Evolutionary conservation across 345 rosid species (phyloP).

Genomic region (Bruguiera parviflora): DNA sequence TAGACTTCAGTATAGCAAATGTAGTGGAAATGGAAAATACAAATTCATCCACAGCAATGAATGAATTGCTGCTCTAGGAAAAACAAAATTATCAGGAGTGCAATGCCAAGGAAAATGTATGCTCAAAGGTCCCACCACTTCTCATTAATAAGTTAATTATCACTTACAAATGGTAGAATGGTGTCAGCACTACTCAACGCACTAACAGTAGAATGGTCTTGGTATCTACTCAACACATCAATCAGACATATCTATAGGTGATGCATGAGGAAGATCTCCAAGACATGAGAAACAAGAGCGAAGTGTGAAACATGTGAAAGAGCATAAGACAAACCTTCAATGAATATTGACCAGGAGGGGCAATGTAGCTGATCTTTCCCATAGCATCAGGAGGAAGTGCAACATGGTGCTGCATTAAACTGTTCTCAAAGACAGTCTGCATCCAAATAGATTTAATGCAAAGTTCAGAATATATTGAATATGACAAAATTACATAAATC

Average conservation of each 20-base stretch:
- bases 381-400: slow-evolving; percentile 93
- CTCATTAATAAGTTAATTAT: no score
- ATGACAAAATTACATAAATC: background rate
- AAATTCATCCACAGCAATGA: no score
- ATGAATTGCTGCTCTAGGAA: no score
- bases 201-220: no score
- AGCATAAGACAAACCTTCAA: slow-evolving; percentile 54
- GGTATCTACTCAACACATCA: no score
- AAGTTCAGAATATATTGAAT: slow-evolving; percentile 8
- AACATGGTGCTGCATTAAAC: slow-evolving; percentile 81
- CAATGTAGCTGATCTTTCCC: slow-evolving; percentile 92
- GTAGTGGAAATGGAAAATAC: no score
- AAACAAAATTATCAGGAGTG: no score
- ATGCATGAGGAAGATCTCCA: background rate
- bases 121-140: no score
- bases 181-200: no score
- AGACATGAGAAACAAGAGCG: background rate
- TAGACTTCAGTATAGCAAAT: no score
- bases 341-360: slow-evolving; percentile 97
- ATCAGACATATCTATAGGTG: background rate
- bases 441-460: slow-evolving; percentile 18
- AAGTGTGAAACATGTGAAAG: slow-evolving; percentile 2
- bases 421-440: slow-evolving; percentile 95
- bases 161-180: no score
- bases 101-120: no score